Evolutionary conservation across 1,139 yeast genomes (phyloP), one percentile per base, ranked within the genome.

Genomic region (Debaryomyces nepalensis): DNA sequence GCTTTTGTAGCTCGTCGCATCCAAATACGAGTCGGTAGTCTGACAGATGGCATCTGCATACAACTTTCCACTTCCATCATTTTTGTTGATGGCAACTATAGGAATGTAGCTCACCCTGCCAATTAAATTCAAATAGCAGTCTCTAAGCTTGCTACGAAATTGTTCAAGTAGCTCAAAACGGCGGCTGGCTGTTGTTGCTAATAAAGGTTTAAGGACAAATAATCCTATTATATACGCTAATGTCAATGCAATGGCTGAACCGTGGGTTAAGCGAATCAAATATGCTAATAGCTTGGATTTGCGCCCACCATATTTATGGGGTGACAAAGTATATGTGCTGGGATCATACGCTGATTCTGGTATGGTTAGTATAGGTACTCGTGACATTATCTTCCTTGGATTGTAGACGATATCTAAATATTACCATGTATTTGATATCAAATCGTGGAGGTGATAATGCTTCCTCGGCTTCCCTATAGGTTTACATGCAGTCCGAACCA

Each of bases 261-360:
- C 68, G 41, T 68, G 59, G 8, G 74, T 64, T 23, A 73, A 59
- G 37, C 51, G 58, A 26, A 72, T 38, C 9, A 73, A 42, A 46
- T 61, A 73, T 12, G 44, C 49, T 11, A 68, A 47, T 15, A 70
- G 46, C 12, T 54, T 52, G 3, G 75, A 66, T 38, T 50, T 50
- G n/a, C 58, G 53, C n/a, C 55, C 49, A 16, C 45, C 31, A 33
- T 39, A 32, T 15, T 32, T 23, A 14, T n/a, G 27, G 10, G 37
- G 29, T 10, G 40, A 35, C 2, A 55, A 41, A 2, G 49, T 43
- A 45, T 65, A 70, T 7, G 57, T 47, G 12, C 58, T 48, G 2
- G 69, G 61, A 43, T 73, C 73, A 47, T 64, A 73, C 0, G 77
- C 70, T 2, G 72, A 44, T 46, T 73, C 79, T 2, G 79, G 77